Base-by-base conservation (phyloP, 2,329 filamentous ascomycete genomes). In the Bipolaris victoriae region DNA sequence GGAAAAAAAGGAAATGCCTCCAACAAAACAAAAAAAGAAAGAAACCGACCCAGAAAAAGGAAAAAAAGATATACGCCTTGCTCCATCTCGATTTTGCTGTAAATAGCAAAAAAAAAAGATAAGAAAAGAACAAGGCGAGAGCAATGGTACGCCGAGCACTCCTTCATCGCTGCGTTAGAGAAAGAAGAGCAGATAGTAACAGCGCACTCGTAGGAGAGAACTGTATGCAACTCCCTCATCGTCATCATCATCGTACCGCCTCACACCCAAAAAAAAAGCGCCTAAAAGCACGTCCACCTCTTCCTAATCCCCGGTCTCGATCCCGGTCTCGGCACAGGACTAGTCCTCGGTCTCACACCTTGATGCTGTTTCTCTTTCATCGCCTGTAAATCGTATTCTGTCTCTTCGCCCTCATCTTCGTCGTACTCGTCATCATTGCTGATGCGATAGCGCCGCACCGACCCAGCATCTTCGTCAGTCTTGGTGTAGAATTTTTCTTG, bases 401-500 rank as follows among this genome's bases (percentile, higher is more conserved):
- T 33, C 2, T 48, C 31, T 24, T 48, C 31, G 10, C 36, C 33
- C 7, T 48, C 49, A 2, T 47, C 54, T 3, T 16, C 53, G 3
- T 48, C 31, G 9, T 26, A 20, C 7, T 48, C 49, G 1, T 52
- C 54, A 6, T 16, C 53, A 15, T 76, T 53, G 40, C 71, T 66
- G 49, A 78, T 60, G 39, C 76, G 68, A 63, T 76, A 77, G 20
- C 76, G 64, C 51, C 76, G 63, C 40, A 78, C 75, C 49, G 72
- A 76, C 37, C 72, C 69, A n/a, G 61, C 67, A 53, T 77, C 74
- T 55, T 67, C 62, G 33, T 76, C 71, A 24, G 73, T 71, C 33
- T 76, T 74, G 36, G 74, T 72, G 59, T 76, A 77, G 57, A 78
- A 77, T 20, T 60, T 65, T 40, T 68, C 66, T n/a, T 65, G 65